Percentiles rank a stretch among this genome's conserved stretches.
phyloP scores from a whole-genome alignment of 192 early-diverging fungal species.

The Coemansia guatemalensis region DNA sequence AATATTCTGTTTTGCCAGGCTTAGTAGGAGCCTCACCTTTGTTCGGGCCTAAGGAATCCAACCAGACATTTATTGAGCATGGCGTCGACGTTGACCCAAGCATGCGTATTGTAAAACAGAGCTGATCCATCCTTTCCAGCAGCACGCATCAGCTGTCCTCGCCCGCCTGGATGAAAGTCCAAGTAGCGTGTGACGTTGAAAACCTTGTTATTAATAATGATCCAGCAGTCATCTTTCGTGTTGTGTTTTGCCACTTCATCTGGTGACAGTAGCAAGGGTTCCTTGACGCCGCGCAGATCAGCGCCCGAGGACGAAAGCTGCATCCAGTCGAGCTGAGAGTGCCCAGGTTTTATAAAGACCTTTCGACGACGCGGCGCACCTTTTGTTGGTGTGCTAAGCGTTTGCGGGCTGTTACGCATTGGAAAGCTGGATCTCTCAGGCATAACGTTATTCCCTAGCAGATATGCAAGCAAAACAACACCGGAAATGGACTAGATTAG shows the following conservation, averaged over 20 bases:
- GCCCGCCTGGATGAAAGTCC: slow-evolving; percentile 90
- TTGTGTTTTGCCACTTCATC: slow-evolving; percentile 77
- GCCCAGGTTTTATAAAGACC: slow-evolving; percentile 81
- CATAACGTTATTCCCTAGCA: too few species aligned
- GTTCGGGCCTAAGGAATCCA: slow-evolving; percentile 44
- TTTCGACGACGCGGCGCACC: slow-evolving; percentile 53
- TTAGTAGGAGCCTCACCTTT: too few species aligned
- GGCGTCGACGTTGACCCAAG: slow-evolving; percentile 94
- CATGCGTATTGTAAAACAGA: slow-evolving; percentile 83
- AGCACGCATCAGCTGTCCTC: slow-evolving; percentile 70
- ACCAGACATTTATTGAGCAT: slow-evolving; percentile 83
- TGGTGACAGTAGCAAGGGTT: slow-evolving; percentile 56
- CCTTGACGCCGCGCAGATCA: slow-evolving; percentile 56
- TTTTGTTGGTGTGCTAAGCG: slow-evolving; percentile 18
- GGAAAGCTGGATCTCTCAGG: slow-evolving; percentile 16
- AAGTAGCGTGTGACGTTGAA: slow-evolving; percentile 91
- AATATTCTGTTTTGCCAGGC: too few species aligned
- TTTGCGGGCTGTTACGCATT: slow-evolving; percentile 48
- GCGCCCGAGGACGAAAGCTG: slow-evolving; percentile 72
- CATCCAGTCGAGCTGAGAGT: slow-evolving; percentile 93
- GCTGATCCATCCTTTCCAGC: slow-evolving; percentile 93
- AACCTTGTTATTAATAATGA: slow-evolving; percentile 83
- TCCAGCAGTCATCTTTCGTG: slow-evolving; percentile 82
- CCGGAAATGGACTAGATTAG: too few species aligned
- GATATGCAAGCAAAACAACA: too few species aligned